phyloP scores from a whole-genome alignment of 176 grass and related monocot species.

The Miscanthus lutarioriparius region DNA sequence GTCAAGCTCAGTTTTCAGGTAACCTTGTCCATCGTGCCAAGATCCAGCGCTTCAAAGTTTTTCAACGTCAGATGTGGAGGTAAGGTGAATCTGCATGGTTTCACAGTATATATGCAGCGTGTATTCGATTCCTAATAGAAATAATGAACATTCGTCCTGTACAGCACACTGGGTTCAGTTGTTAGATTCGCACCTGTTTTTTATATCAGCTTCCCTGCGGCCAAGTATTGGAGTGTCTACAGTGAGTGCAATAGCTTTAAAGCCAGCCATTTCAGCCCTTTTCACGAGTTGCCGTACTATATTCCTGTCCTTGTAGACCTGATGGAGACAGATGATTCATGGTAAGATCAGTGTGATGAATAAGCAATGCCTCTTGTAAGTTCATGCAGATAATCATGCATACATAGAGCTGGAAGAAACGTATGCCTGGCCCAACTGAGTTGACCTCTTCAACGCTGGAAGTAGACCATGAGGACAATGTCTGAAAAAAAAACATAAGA shows the following conservation, averaged over 20 bases:
- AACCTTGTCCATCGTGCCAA: constrained; percentile 81
- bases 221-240: constrained; percentile 89
- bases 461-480: constrained; percentile 88
- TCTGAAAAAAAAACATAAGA: constrained; percentile 44
- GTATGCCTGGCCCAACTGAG: constrained; percentile 82
- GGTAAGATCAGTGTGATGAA: neutral
- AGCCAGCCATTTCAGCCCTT: constrained; percentile 89
- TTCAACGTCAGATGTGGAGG: constrained; percentile 72
- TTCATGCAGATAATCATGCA: constrained; percentile 1
- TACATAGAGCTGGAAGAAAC: constrained; percentile 99
- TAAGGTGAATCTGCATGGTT: constrained; percentile 65
- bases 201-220: constrained; percentile 89
- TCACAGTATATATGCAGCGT: neutral
- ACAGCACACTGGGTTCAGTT: neutral
- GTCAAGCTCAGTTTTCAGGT: constrained; percentile 6
- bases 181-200: constrained; percentile 64
- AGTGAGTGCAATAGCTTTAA: constrained; percentile 89
- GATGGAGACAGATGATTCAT: neutral
- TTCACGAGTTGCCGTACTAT: constrained; percentile 69
- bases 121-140: neutral
- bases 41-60: constrained; percentile 78
- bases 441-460: constrained; percentile 85
- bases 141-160: neutral
- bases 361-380: neutral
- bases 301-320: constrained; percentile 95